phyloP scores from a whole-genome alignment of 2,329 filamentous ascomycete genomes.

The Microdochium bolleyi region DNA sequence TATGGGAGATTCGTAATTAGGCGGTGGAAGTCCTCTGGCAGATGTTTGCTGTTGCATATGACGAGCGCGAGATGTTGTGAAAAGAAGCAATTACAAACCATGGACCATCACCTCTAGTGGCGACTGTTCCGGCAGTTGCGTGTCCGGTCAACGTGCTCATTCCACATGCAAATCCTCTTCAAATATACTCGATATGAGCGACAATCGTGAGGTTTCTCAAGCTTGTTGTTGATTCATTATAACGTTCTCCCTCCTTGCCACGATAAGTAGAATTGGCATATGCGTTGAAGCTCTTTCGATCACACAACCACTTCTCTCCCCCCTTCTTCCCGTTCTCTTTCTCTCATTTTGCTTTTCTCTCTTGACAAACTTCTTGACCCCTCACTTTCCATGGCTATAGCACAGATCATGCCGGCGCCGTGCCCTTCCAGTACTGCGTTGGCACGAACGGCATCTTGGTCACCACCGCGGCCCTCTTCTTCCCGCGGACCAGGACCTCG shows the following conservation, averaged over 20 bases:
- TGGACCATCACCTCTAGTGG: too few relatives aligned
- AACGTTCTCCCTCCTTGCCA: neutral
- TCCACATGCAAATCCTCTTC: too few relatives aligned
- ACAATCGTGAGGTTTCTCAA: too few relatives aligned
- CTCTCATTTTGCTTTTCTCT: neutral
- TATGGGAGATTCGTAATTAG: constrained; percentile 81
- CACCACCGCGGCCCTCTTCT: constrained; percentile 65
- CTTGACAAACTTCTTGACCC: too few relatives aligned
- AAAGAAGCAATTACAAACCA: too few relatives aligned
- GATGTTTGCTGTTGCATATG: neutral
- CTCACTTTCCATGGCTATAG: too few relatives aligned
- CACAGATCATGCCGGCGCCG: constrained; percentile 7
- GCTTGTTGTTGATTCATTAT: too few relatives aligned
- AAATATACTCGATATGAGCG: too few relatives aligned
- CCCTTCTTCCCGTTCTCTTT: neutral
- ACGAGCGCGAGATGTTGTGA: neutral
- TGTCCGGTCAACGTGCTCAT: too few relatives aligned
- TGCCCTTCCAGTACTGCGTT: constrained; percentile 62
- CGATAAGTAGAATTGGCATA: neutral
- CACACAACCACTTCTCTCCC: neutral
- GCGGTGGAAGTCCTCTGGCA: neutral
- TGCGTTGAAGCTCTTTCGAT: neutral
- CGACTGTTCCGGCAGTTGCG: too few relatives aligned
- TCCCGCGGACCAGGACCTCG: constrained; percentile 69
- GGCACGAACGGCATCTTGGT: constrained; percentile 85